Evolutionary conservation across 495 filamentous ascomycete species (phyloP), one percentile per base, ranked within the genome.

Genomic region (Hyaloscypha variabilis): DNA sequence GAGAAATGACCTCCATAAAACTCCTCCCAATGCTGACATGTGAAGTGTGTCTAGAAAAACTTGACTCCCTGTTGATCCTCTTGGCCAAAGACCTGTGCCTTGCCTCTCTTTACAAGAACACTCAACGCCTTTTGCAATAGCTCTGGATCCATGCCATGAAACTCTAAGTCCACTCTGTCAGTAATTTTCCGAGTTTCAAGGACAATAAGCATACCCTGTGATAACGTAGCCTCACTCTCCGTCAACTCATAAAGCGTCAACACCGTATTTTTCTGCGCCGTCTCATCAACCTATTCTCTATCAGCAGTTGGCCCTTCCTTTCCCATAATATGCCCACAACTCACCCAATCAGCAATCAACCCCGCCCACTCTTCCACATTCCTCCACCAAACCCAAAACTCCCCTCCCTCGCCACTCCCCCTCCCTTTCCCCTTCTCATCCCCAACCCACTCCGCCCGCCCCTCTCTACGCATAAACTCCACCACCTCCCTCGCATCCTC

Each of bases 41-140:
- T 49, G 26, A 58, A 13, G 17, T 17, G 1, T 13, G 1, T 65
- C 80, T 80, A 98, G 74, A 97, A 97, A 80, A 99, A 98, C 79
- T 99, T 99, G 64, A 97, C 92, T 60, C 95, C 95, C 72, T 88
- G 85, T 64, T 90, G 87, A 68, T 94, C 94, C 67, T 94, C 93
- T 52, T 82, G 77, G 23, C 94, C 94, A 81, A 99, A 97, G 14
- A 98, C 85, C 77, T 97, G 93, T 25, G 95, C 94, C 77, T 90
- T 96, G 66, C 93, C 93, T 39, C 89, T 81, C 81, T 94, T 97
- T 26, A 96, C 92, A 26, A 97, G 79, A 60, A 92, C 81, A 63
- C 82, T 81, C 21, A 99, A 78, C n/a, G 91, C 85, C 73, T 89
- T 91, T 63, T 88, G 82, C 74, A 98, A 83, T 36, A 96, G 71